Base-by-base conservation (phyloP, 2,329 filamentous ascomycete species). In the Colletotrichum cuscutae region DNA sequence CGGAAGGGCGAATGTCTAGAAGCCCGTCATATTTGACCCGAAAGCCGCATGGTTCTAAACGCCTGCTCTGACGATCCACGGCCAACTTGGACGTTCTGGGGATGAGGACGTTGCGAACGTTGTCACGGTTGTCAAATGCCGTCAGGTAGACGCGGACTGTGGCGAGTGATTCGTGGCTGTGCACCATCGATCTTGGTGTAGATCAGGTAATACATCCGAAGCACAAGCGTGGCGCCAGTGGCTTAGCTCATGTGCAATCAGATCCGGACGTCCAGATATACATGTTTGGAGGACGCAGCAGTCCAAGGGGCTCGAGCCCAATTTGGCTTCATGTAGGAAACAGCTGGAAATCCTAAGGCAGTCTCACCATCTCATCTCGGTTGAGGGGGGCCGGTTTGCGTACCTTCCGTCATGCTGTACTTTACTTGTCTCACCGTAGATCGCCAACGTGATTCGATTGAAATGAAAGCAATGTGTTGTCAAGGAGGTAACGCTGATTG, bases 351-450 rank as follows among this genome's bases (percentile, higher is more conserved):
- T 30, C 46, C 46, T 30, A 32, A 37, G 8, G 4, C n/a, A 7
- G 58, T 68, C 59, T 57, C 42, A 49, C 32, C 54, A 46, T 24
- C n/a, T 42, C 11, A 53, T 54, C 42, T 32, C 32, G 13, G 54
- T 28, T 11, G 46, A 53, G 42, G 12, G 15, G 13, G 15, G 37
- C 37, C 37, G 37, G 19, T 49, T 35, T 72, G 59, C 66, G 49
- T 62, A 22, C 8, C 37, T 53, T 53, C 46, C 32, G 46, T 61
- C 66, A 70, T 56, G 24, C 54, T 26, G 66, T 72, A 26, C 59
- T 35, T 65, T 60, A n/a, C 15, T 59, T 60, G 46, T 53, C 59
- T 62, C 15, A 35, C 56, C 13, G 37, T 3, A 37, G 30, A 32
- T 54, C 11, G 35, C 1, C 19, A 22, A 59, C 6, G 37, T 62